Evolutionary conservation across 306 rosid genomes (phyloP).

Genomic region (barrel medic (Medicago truncatula)): DNA sequence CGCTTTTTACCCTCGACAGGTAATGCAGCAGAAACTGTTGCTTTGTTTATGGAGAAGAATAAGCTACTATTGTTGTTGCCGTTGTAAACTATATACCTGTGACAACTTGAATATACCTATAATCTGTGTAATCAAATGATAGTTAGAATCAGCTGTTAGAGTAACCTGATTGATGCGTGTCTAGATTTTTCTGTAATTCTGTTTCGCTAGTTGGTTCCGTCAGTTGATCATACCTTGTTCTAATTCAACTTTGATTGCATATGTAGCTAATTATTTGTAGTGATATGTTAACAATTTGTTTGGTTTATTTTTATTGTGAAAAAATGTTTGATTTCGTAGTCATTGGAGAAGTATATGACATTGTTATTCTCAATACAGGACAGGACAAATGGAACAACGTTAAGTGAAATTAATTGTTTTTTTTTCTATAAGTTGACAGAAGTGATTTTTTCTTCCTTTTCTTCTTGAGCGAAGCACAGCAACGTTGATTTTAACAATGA

Average conservation of each 20-base stretch:
- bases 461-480: too few species aligned
- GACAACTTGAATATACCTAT: conserved; percentile 38
- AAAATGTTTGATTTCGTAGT: too few species aligned
- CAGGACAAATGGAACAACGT: too few species aligned
- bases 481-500: too few species aligned
- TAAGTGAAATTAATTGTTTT: too few species aligned
- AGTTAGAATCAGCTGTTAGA: conserved; percentile 37
- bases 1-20: conserved; percentile 11
- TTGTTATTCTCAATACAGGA: too few species aligned
- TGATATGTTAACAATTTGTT: not conserved
- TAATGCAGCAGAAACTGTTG: conserved; percentile 45
- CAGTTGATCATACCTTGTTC: conserved; percentile 15
- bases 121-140: conserved; percentile 16
- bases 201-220: conserved; percentile 36
- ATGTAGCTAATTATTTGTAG: not conserved
- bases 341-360: too few species aligned
- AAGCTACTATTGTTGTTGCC: conserved; percentile 30
- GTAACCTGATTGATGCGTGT: conserved; percentile 19
- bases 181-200: not conserved
- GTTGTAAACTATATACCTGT: conserved; percentile 34
- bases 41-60: conserved; percentile 33
- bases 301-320: too few species aligned
- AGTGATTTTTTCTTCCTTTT: too few species aligned
- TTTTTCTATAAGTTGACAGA: too few species aligned
- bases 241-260: conserved; percentile 14